phyloP scores from a whole-genome alignment of 1,284 basidiomycete species.

The Mycosarcoma mackinlayi region DNA sequence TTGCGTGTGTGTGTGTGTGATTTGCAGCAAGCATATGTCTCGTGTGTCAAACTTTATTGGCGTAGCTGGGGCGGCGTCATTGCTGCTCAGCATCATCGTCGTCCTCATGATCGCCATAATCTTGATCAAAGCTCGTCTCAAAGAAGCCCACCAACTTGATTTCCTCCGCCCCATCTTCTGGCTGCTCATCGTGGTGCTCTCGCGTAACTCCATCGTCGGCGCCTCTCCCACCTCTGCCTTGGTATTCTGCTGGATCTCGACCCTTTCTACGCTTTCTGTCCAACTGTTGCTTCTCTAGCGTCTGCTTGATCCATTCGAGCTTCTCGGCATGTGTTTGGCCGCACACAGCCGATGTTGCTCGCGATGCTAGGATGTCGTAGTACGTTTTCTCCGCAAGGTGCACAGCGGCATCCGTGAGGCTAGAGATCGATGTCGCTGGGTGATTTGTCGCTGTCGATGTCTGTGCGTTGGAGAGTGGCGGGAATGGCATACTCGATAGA shows the following conservation, averaged over 20 bases:
- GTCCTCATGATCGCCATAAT: constrained; percentile 12
- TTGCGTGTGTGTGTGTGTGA: background rate
- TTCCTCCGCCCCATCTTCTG: background rate
- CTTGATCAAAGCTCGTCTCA: constrained; percentile 8
- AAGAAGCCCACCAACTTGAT: constrained; percentile 26
- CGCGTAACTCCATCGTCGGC: constrained; percentile 36
- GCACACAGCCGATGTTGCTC: background rate
- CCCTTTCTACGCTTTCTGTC: constrained; percentile 66
- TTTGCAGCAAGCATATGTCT: background rate
- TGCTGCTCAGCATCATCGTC: constrained; percentile 11
- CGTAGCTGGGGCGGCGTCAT: no score
- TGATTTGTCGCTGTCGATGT: background rate
- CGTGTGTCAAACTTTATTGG: background rate
- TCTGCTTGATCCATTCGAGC: constrained; percentile 73
- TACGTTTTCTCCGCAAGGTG: constrained; percentile 23
- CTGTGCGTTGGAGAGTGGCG: constrained; percentile 5
- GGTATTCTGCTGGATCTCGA: constrained; percentile 52
- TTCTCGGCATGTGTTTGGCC: constrained; percentile 17
- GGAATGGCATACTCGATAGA: constrained; percentile 31
- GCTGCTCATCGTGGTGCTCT: background rate
- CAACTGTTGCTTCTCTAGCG: constrained; percentile 74
- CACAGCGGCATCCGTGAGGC: constrained; percentile 30
- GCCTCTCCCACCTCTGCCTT: constrained; percentile 52
- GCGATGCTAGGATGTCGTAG: constrained; percentile 68
- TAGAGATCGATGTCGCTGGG: constrained; percentile 27